phyloP scores from a whole-genome alignment of 306 rosid species.

The Canavalia ensiformis region DNA sequence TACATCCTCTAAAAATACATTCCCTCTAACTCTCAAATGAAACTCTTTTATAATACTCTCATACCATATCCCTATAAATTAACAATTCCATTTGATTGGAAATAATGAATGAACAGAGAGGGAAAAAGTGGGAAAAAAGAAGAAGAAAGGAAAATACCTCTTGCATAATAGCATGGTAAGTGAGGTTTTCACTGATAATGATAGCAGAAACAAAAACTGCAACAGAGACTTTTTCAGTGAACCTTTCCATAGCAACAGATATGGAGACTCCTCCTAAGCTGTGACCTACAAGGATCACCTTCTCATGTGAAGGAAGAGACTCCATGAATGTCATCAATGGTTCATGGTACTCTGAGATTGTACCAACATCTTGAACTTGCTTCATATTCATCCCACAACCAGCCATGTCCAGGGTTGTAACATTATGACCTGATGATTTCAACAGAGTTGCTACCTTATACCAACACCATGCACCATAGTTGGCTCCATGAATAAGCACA shows the following conservation, averaged over 20 bases:
- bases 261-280: conserved; percentile 55
- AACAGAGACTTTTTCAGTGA: conserved; percentile 45
- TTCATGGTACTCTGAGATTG: conserved; percentile 46
- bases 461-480: conserved; percentile 66
- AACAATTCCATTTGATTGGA: too few relatives aligned
- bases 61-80: too few relatives aligned
- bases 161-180: background rate
- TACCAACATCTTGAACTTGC: conserved; percentile 45
- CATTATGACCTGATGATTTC: conserved; percentile 44
- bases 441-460: conserved; percentile 52
- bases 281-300: conserved; percentile 55
- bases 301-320: conserved; percentile 34
- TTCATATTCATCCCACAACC: conserved; percentile 54
- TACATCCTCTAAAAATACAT: too few relatives aligned
- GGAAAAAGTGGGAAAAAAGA: too few relatives aligned
- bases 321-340: conserved; percentile 52
- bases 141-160: background rate
- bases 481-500: conserved; percentile 56
- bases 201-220: conserved; percentile 56
- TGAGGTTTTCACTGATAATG: conserved; percentile 36
- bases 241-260: conserved; percentile 55
- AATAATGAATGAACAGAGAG: too few relatives aligned
- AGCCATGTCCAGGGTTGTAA: conserved; percentile 54
- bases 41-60: too few relatives aligned
- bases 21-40: too few relatives aligned